Evolutionary conservation across 257 asterid species (phyloP).

Genomic region (Fraxinus pennsylvanica): DNA sequence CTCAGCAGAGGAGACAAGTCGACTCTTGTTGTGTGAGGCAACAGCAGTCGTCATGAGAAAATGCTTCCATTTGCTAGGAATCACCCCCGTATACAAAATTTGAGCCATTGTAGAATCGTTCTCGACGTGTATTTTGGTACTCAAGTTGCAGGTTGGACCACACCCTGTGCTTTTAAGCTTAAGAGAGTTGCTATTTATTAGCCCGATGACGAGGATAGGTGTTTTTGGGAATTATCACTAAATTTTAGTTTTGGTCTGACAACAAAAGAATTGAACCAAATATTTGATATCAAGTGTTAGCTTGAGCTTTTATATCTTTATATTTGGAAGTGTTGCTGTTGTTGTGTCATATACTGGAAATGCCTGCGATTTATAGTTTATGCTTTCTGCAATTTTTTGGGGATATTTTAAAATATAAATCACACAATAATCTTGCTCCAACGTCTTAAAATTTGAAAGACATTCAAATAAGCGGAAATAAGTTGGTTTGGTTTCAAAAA

Average conservation of each 20-base stretch:
- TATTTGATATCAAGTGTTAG: neutral
- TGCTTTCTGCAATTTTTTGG: too few species aligned
- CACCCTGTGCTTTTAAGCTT: neutral
- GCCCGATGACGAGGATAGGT: too few species aligned
- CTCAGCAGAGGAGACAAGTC: conserved; percentile 70
- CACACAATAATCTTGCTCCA: too few species aligned
- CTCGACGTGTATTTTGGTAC: neutral
- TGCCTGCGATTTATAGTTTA: neutral
- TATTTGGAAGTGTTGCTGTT: neutral
- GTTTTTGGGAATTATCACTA: neutral
- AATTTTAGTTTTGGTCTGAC: neutral
- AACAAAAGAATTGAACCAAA: neutral
- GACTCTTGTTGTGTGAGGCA: conserved; percentile 90
- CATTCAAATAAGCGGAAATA: too few species aligned
- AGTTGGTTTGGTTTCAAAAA: too few species aligned
- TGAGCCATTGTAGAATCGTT: conserved; percentile 28
- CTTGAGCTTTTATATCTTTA: neutral
- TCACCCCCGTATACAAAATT: conserved; percentile 86
- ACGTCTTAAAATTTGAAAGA: too few species aligned
- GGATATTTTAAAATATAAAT: too few species aligned
- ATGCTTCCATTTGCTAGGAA: conserved; percentile 84
- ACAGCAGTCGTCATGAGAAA: conserved; percentile 90
- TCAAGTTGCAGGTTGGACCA: neutral
- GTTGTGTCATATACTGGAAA: neutral
- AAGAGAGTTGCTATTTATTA: too few species aligned